phyloP scores from a whole-genome alignment of 139 green algal species.

The Chlamydomonas incerta region DNA sequence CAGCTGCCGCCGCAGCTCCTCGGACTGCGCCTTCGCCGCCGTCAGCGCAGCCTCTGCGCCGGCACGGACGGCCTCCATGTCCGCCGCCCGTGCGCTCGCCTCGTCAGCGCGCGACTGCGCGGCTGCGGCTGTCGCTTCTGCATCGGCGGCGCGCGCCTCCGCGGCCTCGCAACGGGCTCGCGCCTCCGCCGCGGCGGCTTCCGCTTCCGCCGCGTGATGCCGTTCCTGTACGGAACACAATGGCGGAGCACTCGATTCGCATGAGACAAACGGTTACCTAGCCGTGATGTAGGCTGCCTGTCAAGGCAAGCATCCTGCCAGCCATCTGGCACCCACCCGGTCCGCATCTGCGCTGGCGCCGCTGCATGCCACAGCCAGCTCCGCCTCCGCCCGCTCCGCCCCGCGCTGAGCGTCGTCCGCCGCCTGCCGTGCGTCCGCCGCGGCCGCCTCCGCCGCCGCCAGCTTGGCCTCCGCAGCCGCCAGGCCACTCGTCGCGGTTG shows the following conservation, averaged over 20 bases:
- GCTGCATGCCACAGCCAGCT: not conserved
- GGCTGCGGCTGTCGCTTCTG: not conserved
- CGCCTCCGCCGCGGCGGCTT: not conserved
- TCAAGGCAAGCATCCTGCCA: no score
- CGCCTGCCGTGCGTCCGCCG: not conserved
- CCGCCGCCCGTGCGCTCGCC: not conserved
- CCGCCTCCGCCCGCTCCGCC: not conserved
- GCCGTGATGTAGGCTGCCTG: no score
- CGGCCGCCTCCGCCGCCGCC: slow-evolving; percentile 10
- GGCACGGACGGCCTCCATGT: no score
- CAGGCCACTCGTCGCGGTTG: not conserved
- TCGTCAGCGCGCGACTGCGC: not conserved
- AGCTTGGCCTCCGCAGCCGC: not conserved
- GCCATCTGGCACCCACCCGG: no score
- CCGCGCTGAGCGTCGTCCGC: not conserved
- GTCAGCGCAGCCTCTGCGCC: not conserved
- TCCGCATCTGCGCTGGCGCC: no score
- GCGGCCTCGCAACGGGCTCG: not conserved
- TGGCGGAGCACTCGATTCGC: no score
- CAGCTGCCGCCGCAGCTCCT: not conserved
- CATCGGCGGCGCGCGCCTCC: not conserved
- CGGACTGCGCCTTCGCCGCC: not conserved
- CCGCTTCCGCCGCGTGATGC: no score
- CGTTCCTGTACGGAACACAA: no score
- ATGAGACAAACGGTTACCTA: no score